Conservation (phyloP, 306 rosid genomes). For the Corylus heterophylla region DNA sequence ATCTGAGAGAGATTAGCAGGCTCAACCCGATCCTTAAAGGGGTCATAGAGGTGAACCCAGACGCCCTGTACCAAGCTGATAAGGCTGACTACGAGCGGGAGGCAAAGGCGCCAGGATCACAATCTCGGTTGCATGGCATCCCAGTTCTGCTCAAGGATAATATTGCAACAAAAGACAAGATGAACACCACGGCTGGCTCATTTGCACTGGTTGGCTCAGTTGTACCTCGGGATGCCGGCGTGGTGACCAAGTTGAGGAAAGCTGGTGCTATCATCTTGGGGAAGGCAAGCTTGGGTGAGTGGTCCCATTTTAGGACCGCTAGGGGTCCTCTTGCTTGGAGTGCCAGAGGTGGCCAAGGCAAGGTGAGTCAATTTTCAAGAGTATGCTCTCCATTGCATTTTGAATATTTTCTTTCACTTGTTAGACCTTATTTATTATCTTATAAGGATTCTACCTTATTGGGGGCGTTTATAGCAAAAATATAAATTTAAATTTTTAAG, state of each 20-base stretch:
- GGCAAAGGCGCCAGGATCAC: constrained; percentile 3
- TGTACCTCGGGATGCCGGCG: constrained; percentile 69
- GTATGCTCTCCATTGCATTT: too few species aligned
- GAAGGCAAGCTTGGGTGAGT: constrained; percentile 60
- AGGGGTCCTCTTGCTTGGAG: constrained; percentile 49
- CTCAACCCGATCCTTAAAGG: constrained; percentile 47
- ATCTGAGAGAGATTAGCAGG: constrained; percentile 36
- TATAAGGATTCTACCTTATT: too few species aligned
- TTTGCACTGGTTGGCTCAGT: constrained; percentile 58
- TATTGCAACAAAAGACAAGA: constrained; percentile 64
- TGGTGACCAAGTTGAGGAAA: constrained; percentile 52
- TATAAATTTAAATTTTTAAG: too few species aligned
- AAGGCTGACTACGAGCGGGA: constrained; percentile 43
- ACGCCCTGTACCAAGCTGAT: constrained; percentile 51
- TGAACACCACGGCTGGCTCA: constrained; percentile 71
- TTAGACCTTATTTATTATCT: too few species aligned
- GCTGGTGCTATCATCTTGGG: constrained; percentile 76
- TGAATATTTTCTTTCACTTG: too few species aligned
- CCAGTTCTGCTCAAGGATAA: constrained; percentile 66
- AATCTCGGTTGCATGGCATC: constrained; percentile 55
- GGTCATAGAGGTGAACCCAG: constrained; percentile 64
- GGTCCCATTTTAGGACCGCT: constrained; percentile 40
- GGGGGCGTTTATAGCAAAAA: too few species aligned
- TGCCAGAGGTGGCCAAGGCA: constrained; percentile 60
- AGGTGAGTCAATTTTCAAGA: constrained; percentile 28